phyloP scores from a whole-genome alignment of 805 yeast genomes.

The Lipomyces yamanashiensis region DNA sequence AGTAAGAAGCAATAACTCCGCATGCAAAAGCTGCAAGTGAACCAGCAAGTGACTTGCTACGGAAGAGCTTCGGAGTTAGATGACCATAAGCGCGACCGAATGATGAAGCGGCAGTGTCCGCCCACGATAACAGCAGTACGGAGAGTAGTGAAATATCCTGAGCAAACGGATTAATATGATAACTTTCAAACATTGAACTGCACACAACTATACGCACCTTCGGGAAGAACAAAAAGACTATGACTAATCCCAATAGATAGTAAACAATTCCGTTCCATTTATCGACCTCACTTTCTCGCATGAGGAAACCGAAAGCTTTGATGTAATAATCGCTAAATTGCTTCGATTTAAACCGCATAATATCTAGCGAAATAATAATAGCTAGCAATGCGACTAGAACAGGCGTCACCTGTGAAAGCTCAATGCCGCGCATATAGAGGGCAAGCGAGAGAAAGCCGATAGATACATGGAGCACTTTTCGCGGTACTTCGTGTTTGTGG shows the following conservation, averaged over 20 bases:
- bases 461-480: slow-evolving; percentile 86
- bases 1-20: slow-evolving; percentile 68
- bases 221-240: slow-evolving; percentile 71
- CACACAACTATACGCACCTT: slow-evolving; percentile 20
- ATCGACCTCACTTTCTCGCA: slow-evolving; percentile 80
- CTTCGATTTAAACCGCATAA: slow-evolving; percentile 64
- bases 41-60: slow-evolving; percentile 86
- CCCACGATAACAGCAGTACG: slow-evolving; percentile 87
- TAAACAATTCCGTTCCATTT: slow-evolving; percentile 82
- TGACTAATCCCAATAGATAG: slow-evolving; percentile 77
- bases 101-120: slow-evolving; percentile 96
- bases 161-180: not conserved
- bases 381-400: slow-evolving; percentile 63
- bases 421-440: slow-evolving; percentile 66
- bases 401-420: slow-evolving; percentile 59
- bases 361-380: slow-evolving; percentile 64
- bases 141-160: slow-evolving; percentile 79
- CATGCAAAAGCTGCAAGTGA: slow-evolving; percentile 80
- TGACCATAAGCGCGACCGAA: slow-evolving; percentile 86
- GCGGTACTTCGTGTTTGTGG: slow-evolving; percentile 83
- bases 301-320: slow-evolving; percentile 71
- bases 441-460: slow-evolving; percentile 82
- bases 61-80: slow-evolving; percentile 75
- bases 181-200: not conserved
- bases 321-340: slow-evolving; percentile 71